Percentiles rank a stretch among this genome's conserved stretches.
Evolutionary conservation across 1,139 yeast genomes (phyloP).

Genomic region (Neolecta irregularis): DNA sequence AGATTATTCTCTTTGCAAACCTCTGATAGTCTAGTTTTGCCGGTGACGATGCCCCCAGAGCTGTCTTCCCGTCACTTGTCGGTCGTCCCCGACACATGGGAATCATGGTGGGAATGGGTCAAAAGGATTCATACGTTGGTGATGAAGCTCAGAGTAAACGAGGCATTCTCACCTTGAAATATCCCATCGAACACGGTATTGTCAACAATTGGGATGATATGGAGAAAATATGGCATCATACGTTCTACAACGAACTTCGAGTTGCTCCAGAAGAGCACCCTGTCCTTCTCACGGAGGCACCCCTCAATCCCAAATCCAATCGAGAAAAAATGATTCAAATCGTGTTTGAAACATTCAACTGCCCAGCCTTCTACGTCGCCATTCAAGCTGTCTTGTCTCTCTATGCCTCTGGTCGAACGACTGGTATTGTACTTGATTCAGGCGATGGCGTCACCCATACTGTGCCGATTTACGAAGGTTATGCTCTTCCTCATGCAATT

Average conservation of each 20-base stretch:
- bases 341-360: slow-evolving; percentile 96
- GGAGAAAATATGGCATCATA: slow-evolving; percentile 99
- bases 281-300: slow-evolving; percentile 94
- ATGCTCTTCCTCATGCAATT: slow-evolving; percentile 97
- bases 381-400: slow-evolving; percentile 96
- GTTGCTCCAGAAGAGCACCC: slow-evolving; percentile 99
- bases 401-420: slow-evolving; percentile 98
- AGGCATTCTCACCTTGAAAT: slow-evolving; percentile 97
- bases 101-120: slow-evolving; percentile 87
- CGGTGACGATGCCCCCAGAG: slow-evolving; percentile 99
- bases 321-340: slow-evolving; percentile 99
- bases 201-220: slow-evolving; percentile 99
- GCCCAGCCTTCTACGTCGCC: slow-evolving; percentile 97
- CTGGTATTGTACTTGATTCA: slow-evolving; percentile 98
- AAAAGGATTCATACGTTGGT: slow-evolving; percentile 98
- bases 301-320: slow-evolving; percentile 97
- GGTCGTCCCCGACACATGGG: slow-evolving; percentile 99
- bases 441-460: slow-evolving; percentile 99
- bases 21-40: slow-evolving; percentile 77
- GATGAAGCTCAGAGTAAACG: slow-evolving; percentile 99
- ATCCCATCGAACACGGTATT: slow-evolving; percentile 99
- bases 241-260: slow-evolving; percentile 92
- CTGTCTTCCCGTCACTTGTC: slow-evolving; percentile 98
- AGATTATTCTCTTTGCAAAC: not conserved
- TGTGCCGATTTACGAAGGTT: slow-evolving; percentile 99